Base-by-base conservation (phyloP, 768 basidiomycete genomes). In the Dacryopinax primogenitus region DNA sequence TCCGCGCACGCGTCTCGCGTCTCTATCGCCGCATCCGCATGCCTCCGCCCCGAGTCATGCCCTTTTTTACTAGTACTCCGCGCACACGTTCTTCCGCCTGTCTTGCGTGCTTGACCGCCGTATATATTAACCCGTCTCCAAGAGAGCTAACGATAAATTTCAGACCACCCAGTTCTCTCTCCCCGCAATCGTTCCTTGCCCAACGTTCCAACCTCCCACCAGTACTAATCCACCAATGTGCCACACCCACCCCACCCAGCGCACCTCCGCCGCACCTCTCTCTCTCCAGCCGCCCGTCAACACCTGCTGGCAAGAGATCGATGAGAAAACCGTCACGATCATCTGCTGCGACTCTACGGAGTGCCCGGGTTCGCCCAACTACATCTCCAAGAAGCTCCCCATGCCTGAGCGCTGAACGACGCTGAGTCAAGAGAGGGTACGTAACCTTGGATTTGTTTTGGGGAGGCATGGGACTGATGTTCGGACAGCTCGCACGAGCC, bases 221-320 rank as follows among this genome's bases (percentile, higher is more conserved):
- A 15, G 41, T 44, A 12, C 13, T 7, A 26, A 15, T 7, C 9
- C 45, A 32, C 26, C 51, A 30, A 58, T 58, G 51, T 58, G 51
- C 51, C 32, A 23, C 26, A 11, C 51, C 13, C 13, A 6, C 26
- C 30, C 51, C 18, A 30, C 51, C 51, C 13, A 13, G 11, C 51
- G 26, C 51, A 32, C 26, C 26, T 30, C 13, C 51, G 3, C 41
- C 7, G 41, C 41, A 44, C 41, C 11, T 7, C 13, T 11, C 11
- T 30, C 32, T 28, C 26, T 15, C 30, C 26, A 58, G 30, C 26
- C 30, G 11, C 37, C 51, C 51, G 51, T 58, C 51, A 30, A 58
- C 51, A 28, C 51, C 51, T 58, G 51, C 51, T 58, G 51, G 51
- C 51, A 58, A 30, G 51, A 58, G 18, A 58, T 58, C 51, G 32